Conservation (phyloP, 2,329 filamentous ascomycete species). For the Trichoderma hamatum region DNA sequence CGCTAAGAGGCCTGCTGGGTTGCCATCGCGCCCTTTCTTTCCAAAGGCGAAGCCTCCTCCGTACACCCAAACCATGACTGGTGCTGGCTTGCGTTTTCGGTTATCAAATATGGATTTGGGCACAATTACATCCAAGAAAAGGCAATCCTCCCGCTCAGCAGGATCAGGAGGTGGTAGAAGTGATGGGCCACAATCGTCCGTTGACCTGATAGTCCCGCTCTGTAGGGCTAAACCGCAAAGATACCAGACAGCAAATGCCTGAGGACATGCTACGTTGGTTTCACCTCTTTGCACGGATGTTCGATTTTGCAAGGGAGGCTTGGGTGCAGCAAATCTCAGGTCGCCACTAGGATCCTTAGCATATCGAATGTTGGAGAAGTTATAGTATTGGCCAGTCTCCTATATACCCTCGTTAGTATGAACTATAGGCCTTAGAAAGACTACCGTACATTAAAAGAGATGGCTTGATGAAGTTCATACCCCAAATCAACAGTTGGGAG, state of each 20-base stretch:
- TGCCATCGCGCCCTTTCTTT: too few relatives aligned
- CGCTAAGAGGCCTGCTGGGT: too few relatives aligned
- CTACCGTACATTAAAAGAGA: too few relatives aligned
- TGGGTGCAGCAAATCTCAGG: neutral
- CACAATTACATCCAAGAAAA: neutral
- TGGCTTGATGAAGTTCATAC: too few relatives aligned
- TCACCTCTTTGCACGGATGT: neutral
- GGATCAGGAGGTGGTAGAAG: neutral
- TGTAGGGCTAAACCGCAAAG: too few relatives aligned
- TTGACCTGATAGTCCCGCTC: too few relatives aligned
- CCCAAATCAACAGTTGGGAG: too few relatives aligned
- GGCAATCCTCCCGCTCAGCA: neutral
- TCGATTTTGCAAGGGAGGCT: neutral
- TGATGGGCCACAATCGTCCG: constrained; percentile 26
- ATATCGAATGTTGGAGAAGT: neutral
- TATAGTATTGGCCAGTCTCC: neutral
- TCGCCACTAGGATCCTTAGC: neutral
- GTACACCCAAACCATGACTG: too few relatives aligned
- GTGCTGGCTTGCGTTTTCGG: too few relatives aligned
- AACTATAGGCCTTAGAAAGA: too few relatives aligned
- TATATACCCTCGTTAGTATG: too few relatives aligned
- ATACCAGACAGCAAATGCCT: neutral
- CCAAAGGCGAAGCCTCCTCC: too few relatives aligned
- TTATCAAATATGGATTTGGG: neutral
- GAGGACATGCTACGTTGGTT: neutral